Conservation (phyloP, 2,329 filamentous ascomycete species). For the Nemania diffusa region DNA sequence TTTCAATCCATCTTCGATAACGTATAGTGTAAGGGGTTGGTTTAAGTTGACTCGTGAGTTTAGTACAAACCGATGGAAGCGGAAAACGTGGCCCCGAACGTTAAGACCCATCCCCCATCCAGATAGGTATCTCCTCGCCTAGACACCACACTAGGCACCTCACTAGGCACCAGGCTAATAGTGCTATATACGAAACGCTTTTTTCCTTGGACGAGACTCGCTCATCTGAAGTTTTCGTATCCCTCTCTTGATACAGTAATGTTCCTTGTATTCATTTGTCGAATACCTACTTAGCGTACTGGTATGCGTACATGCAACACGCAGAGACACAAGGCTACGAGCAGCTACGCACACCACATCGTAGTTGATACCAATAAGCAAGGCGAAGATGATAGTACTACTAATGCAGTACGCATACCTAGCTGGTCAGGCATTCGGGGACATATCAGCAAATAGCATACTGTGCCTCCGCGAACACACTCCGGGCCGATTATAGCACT, state of each 20-base stretch:
- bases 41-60: neutral
- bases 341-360: neutral
- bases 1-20: neutral
- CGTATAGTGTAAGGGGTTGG: neutral
- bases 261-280: conserved; percentile 8
- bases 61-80: conserved; percentile 3
- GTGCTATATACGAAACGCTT: conserved; percentile 15
- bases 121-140: neutral
- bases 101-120: neutral
- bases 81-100: conserved; percentile 9
- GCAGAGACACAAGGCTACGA: conserved; percentile 18
- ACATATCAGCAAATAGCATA: neutral
- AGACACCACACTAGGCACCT: neutral
- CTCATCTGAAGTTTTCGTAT: conserved; percentile 17
- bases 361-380: neutral
- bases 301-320: too few species aligned
- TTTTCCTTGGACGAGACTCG: conserved; percentile 6
- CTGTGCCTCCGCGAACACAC: conserved; percentile 2
- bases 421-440: conserved; percentile 4
- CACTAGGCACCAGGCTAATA: neutral
- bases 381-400: conserved; percentile 4
- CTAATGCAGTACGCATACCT: too few species aligned
- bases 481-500: conserved; percentile 27
- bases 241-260: neutral
- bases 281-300: neutral